Evolutionary conservation across 169 alveolate species (phyloP).

Genomic region (Plasmodium gonderi): DNA sequence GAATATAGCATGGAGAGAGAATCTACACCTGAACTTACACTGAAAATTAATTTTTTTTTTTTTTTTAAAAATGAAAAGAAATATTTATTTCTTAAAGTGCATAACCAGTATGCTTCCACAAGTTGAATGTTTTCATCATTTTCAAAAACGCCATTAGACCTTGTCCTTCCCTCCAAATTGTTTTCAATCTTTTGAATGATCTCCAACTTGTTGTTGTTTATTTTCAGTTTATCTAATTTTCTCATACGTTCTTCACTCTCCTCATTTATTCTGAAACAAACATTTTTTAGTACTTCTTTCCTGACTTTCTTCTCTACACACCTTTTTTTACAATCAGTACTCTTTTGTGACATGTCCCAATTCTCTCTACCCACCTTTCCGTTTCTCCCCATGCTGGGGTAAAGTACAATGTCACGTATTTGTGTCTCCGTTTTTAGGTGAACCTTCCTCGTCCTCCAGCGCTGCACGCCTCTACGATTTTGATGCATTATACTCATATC

Average conservation of each 20-base stretch:
- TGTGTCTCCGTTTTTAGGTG: slow-evolving; percentile 3
- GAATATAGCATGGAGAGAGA: slow-evolving; percentile 46
- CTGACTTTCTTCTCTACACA: not conserved
- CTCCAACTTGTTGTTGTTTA: not conserved
- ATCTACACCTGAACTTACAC: slow-evolving; percentile 71
- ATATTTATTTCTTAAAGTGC: not conserved
- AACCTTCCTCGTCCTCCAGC: not conserved
- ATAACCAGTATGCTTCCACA: slow-evolving; percentile 48
- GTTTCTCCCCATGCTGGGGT: not conserved
- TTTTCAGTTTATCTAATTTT: slow-evolving; percentile 15
- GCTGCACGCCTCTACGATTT: not conserved
- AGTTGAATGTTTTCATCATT: slow-evolving; percentile 14
- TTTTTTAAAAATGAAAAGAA: slow-evolving; percentile 50
- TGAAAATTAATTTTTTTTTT: slow-evolving; percentile 26
- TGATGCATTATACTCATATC: not conserved
- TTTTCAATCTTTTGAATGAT: not conserved
- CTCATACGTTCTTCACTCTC: slow-evolving; percentile 26
- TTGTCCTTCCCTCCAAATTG: not conserved
- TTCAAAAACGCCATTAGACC: not conserved
- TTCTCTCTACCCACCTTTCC: not conserved
- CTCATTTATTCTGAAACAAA: slow-evolving; percentile 19
- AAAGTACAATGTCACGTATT: not conserved
- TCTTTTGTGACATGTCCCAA: not conserved
- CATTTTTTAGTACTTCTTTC: not conserved
- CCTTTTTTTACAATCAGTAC: not conserved